Evolutionary conservation across 306 rosid species (phyloP).

Genomic region (Ormosia emarginata): DNA sequence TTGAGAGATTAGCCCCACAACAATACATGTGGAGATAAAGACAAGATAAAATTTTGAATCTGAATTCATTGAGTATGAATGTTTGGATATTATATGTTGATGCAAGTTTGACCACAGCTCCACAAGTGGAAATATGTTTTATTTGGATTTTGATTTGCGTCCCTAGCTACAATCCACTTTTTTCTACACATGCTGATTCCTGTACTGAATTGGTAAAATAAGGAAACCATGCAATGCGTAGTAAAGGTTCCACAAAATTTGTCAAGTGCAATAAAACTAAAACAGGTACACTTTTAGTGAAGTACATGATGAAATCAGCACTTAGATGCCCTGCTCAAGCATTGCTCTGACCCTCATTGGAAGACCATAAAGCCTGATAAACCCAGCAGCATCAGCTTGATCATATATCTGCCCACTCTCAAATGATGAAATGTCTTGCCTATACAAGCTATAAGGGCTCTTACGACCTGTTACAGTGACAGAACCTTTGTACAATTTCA

Average conservation of each 20-base stretch:
- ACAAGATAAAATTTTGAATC: background rate
- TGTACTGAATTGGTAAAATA: background rate
- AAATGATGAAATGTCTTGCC: slow-evolving; percentile 91
- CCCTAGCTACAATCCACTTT: slow-evolving; percentile 8
- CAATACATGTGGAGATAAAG: background rate
- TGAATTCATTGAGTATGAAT: background rate
- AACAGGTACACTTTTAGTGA: background rate
- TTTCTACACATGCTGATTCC: background rate
- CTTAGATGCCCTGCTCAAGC: slow-evolving; percentile 58
- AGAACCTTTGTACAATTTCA: slow-evolving; percentile 78
- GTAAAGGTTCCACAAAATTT: background rate
- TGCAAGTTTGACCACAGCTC: background rate
- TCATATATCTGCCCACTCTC: slow-evolving; percentile 79
- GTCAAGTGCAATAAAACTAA: background rate
- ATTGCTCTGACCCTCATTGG: slow-evolving; percentile 84
- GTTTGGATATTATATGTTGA: background rate
- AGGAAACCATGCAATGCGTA: background rate
- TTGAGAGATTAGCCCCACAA: background rate
- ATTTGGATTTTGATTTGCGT: background rate
- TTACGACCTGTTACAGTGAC: slow-evolving; percentile 52
- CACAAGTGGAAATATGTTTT: no score
- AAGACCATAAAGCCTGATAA: slow-evolving; percentile 89
- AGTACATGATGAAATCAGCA: background rate
- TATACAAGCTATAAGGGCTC: slow-evolving; percentile 70
- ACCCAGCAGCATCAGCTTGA: slow-evolving; percentile 95